Percentiles rank a stretch among this genome's conserved stretches.
phyloP scores from a whole-genome alignment of 805 yeast species.

The Ogataea kodamae region DNA sequence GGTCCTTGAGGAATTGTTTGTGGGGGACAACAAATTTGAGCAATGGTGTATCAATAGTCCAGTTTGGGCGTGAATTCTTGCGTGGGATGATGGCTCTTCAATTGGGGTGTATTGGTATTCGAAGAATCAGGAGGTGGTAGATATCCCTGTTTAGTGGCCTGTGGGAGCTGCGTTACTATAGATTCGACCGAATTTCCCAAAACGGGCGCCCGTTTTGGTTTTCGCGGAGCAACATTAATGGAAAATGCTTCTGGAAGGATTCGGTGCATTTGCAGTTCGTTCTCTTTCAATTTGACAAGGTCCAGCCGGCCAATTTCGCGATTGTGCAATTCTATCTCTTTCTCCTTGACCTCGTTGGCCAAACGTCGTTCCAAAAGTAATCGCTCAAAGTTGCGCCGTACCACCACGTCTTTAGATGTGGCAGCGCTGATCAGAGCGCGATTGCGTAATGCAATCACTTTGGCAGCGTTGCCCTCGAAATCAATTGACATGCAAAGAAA shows the following conservation, averaged over 20 bases:
- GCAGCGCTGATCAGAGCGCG: slow-evolving; percentile 22
- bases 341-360: slow-evolving; percentile 14
- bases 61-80: slow-evolving; percentile 15
- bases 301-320: slow-evolving; percentile 16
- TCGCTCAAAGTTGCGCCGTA: slow-evolving; percentile 20
- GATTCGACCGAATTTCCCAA: slow-evolving; percentile 2
- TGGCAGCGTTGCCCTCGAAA: slow-evolving; percentile 19
- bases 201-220: slow-evolving; percentile 1
- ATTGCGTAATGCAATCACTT: slow-evolving; percentile 20
- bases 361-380: slow-evolving; percentile 22
- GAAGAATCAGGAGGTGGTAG: slow-evolving; percentile 12
- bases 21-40: too few relatives aligned
- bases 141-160: slow-evolving; percentile 17
- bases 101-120: slow-evolving; percentile 3
- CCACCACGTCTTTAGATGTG: slow-evolving; percentile 18
- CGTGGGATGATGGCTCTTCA: slow-evolving; percentile 5
- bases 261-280: slow-evolving; percentile 15
- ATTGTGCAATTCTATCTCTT: slow-evolving; percentile 8
- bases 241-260: slow-evolving; percentile 12
- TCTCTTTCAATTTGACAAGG: slow-evolving; percentile 8
- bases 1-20: too few relatives aligned
- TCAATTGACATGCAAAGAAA: slow-evolving; percentile 4
- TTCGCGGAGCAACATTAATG: slow-evolving; percentile 7
- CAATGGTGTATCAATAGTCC: too few relatives aligned
- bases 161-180: slow-evolving; percentile 9